Base-by-base conservation (phyloP, 768 basidiomycete genomes). In the Rubroboletus satanas region DNA sequence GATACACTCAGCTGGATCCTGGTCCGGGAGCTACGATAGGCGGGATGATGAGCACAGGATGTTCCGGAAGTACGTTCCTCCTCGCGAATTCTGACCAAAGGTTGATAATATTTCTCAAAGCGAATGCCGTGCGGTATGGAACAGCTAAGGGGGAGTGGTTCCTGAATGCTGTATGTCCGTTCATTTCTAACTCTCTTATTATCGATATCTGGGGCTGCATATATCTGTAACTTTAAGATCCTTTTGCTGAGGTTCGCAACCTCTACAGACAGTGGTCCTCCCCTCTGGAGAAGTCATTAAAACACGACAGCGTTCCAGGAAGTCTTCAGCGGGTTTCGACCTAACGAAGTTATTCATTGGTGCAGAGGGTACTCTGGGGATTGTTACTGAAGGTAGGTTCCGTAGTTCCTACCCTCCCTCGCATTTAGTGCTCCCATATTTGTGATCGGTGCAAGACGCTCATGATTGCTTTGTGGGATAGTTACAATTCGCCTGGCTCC, bases 91-190 rank as follows among this genome's bases (percentile, higher is more conserved):
- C 18, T 43, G n/a, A 45, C 12, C 8, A 37, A 32, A 82, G 5
- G n/a, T 43, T 49, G 32, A 53, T 28, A 1, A 49, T 36, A 7
- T 11, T 49, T 52, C 21, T 45, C 8, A n/a, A 60, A 66, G 88
- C 88, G 0, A 90, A 90, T 60, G 88, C 89, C 2, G 90, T 90
- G 1, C 75, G 90, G 23, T 95, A 93, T 65, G 93, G 91, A 10
- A 95, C 92, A 7, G 92, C 91, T 0, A 91, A 87, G 66, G 89
- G 77, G 0, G 92, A 94, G 72, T 94, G 92, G 93, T 91, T 95
- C 64, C 74, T 95, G 39, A 94, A 93, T 61, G 81, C 81, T 23
- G 90, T 90, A 64, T 47, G 81, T 73, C 33, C 6, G 0, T 46
- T 45, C 32, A 38, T 23, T 21, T 28, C 17, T 46, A 23, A 5